These are phyloP conservation scores for Aristolochia contorta DNA, from an alignment of 164 flowering plant species.

Conservation along the genomic window DNA sequence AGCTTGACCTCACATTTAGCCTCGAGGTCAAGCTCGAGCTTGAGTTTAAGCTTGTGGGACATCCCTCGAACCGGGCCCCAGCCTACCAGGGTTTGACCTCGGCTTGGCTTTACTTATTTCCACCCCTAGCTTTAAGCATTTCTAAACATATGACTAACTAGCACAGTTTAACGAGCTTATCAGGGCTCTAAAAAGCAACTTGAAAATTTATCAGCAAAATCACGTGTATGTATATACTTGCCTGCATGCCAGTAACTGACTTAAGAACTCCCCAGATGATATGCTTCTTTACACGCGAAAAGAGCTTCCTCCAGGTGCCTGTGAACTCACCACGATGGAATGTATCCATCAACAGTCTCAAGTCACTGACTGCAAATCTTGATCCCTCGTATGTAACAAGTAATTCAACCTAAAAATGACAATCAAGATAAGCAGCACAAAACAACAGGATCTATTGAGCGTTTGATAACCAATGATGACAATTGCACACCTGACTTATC, in stretches of 20 bases:
- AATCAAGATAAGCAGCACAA: background rate
- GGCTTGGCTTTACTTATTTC: too few relatives aligned
- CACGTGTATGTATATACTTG: constrained; percentile 7
- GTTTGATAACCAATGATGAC: background rate
- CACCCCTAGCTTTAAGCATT: too few relatives aligned
- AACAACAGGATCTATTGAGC: background rate
- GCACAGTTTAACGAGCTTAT: too few relatives aligned
- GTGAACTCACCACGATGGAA: constrained; percentile 86
- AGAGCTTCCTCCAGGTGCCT: constrained; percentile 93
- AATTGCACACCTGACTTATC: constrained; percentile 77
- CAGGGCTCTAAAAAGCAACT: too few relatives aligned
- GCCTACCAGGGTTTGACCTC: too few relatives aligned
- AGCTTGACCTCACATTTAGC: too few relatives aligned
- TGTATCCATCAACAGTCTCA: constrained; percentile 88
- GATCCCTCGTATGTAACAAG: constrained; percentile 91
- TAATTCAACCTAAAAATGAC: constrained; percentile 63
- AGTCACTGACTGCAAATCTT: constrained; percentile 81
- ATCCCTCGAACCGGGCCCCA: too few relatives aligned
- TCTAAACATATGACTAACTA: too few relatives aligned
- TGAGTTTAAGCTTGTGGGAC: too few relatives aligned
- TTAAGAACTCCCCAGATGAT: constrained; percentile 96
- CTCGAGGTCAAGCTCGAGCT: too few relatives aligned
- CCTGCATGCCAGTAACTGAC: constrained; percentile 99
- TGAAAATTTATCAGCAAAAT: too few relatives aligned
- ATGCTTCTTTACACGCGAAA: constrained; percentile 94